phyloP scores from a whole-genome alignment of 306 rosid species.

The Inga leiocalycina region DNA sequence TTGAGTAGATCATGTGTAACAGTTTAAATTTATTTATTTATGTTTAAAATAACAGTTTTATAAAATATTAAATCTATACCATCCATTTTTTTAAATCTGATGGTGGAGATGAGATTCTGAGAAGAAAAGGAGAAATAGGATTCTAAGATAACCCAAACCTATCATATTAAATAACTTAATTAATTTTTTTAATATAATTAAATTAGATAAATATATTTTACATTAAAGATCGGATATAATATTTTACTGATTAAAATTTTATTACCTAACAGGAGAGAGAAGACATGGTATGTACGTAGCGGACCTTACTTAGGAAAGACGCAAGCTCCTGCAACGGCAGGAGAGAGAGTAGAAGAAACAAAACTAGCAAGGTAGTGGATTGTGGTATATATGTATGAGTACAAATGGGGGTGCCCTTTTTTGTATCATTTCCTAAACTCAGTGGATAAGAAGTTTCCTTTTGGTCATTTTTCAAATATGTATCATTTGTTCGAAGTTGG shows the following conservation, averaged over 20 bases:
- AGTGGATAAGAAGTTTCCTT: constrained; percentile 49
- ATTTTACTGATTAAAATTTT: not conserved
- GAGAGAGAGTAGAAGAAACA: constrained; percentile 10
- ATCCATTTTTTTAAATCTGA: too few relatives aligned
- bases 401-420: constrained; percentile 28
- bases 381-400: constrained; percentile 14
- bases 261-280: not conserved
- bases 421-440: constrained; percentile 39
- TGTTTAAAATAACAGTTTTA: too few relatives aligned
- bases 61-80: too few relatives aligned
- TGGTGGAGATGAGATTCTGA: too few relatives aligned
- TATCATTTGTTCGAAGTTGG: constrained; percentile 35
- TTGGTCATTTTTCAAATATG: constrained; percentile 41
- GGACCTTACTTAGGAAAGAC: not conserved
- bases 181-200: too few relatives aligned
- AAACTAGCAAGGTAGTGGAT: not conserved
- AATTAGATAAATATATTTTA: too few relatives aligned
- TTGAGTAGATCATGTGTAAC: too few relatives aligned
- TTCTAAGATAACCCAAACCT: too few relatives aligned
- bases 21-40: too few relatives aligned
- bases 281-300: not conserved
- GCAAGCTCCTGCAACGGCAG: not conserved
- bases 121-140: too few relatives aligned
- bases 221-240: too few relatives aligned
- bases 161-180: too few relatives aligned